Base-by-base conservation (phyloP, 2,329 filamentous ascomycete genomes). In the Tetracladium maxilliforme region DNA sequence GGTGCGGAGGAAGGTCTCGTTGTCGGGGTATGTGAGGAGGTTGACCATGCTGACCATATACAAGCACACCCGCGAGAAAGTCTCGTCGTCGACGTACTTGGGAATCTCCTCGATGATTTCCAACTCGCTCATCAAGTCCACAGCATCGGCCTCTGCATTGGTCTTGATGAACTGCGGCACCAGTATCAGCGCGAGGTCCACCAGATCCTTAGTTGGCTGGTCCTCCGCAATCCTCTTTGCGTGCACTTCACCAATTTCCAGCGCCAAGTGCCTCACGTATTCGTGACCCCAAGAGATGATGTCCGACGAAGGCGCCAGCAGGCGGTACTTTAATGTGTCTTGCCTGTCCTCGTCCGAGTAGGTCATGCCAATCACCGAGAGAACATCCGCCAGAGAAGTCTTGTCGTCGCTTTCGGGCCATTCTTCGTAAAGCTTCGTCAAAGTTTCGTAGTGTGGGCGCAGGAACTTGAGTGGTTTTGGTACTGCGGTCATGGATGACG, bases 11-110 rank as follows among this genome's bases (percentile, higher is more conserved):
- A 98, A 95, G 41, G 81, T 75, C 47, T 94, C 82, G 52, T 98
- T 94, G 53, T 98, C 90, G 21, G 90, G 90, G 45, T 92, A 95
- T 27, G 90, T 94, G 49, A 98, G 72, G 12, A 98, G 70, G 45
- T 90, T 92, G 38, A 98, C 90, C 81, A 95, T 95, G 61, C 83
- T 92, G 41, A 92, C 83, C 77, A 98, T 93, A 58, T 98, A 98
- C 38, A 98, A 58, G 48, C 90, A 95, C 28, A 94, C 90, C 44
- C 90, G 66, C 26, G 79, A 64, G 49, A 92, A 98, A 14, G 86
- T 95, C 54, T 95, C 77, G 49, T 92, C 78, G 49, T 98, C 90
- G 26, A 98, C 66, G 42, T 86, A 92, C 37, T 83, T 68, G 29
- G 82, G 74, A 22, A 98, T 79, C 44, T 86, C 62, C 44, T 94